A percentile compares a stretch with the other conserved stretches of the same genome.
Conservation (phyloP, 1,139 yeast species). For the Wickerhamomyces sp. region DNA sequence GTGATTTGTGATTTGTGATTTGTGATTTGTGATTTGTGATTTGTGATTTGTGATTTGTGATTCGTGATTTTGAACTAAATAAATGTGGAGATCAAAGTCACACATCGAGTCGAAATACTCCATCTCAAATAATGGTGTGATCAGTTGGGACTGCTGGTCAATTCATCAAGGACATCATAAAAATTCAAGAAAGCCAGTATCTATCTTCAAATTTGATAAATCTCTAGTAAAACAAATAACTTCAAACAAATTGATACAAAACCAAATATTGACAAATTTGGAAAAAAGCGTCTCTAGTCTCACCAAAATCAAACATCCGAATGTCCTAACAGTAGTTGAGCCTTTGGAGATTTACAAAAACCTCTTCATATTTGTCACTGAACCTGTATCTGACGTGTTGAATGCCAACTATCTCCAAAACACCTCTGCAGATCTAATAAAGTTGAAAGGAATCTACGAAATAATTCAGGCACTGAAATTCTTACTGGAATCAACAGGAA, state of each 20-base stretch:
- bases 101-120: conserved; percentile 74
- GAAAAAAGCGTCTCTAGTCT: conserved; percentile 67
- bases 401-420: conserved; percentile 25
- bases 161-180: conserved; percentile 78
- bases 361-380: conserved; percentile 80
- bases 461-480: conserved; percentile 75
- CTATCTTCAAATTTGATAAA: conserved; percentile 90
- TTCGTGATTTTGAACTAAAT: background rate
- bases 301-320: conserved; percentile 84
- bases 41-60: background rate
- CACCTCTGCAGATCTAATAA: conserved; percentile 19
- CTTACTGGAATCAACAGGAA: conserved; percentile 70
- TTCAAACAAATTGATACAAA: background rate
- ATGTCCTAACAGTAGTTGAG: conserved; percentile 74
- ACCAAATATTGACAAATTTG: conserved; percentile 42
- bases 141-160: conserved; percentile 78
- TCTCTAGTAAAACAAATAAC: background rate
- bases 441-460: conserved; percentile 85
- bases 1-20: no score
- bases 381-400: conserved; percentile 47
- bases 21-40: background rate
- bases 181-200: conserved; percentile 48
- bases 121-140: conserved; percentile 68
- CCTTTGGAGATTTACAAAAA: conserved; percentile 84
- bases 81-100: conserved; percentile 30